A percentile compares a stretch with the other conserved stretches of the same genome.
Evolutionary conservation across 2,329 filamentous ascomycete species (phyloP).

Genomic region (Aspergillus tamarii): DNA sequence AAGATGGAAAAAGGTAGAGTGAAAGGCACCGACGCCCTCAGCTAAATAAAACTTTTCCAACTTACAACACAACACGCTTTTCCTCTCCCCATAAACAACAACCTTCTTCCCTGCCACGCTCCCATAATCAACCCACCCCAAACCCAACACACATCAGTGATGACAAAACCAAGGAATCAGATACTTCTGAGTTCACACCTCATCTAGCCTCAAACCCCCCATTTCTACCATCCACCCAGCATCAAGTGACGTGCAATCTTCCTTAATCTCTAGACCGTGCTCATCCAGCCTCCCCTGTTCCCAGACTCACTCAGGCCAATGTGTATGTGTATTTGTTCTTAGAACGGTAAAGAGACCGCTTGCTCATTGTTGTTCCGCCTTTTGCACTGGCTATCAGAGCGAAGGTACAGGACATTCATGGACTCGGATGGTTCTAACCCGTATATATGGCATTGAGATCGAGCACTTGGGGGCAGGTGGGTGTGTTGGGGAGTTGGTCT

Average conservation of each 20-base stretch:
- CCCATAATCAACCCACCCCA: not conserved
- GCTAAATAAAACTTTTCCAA: constrained; percentile 24
- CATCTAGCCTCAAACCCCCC: constrained; percentile 7
- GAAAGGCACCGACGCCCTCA: constrained; percentile 66
- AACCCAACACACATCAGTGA: constrained; percentile 35
- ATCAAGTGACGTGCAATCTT: not conserved
- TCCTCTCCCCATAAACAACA: not conserved
- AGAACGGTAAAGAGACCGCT: constrained; percentile 20
- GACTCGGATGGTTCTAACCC: constrained; percentile 20
- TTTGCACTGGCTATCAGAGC: constrained; percentile 11
- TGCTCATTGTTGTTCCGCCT: constrained; percentile 2
- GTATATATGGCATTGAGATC: not conserved
- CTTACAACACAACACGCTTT: not conserved
- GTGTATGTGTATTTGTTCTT: not conserved
- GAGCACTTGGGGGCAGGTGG: not conserved
- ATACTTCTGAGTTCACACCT: constrained; percentile 45
- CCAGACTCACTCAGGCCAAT: not conserved
- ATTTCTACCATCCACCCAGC: constrained; percentile 13
- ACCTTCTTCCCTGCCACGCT: not conserved
- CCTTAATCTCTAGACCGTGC: not conserved
- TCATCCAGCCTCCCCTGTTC: not conserved
- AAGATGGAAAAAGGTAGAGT: constrained; percentile 72
- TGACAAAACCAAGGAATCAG: constrained; percentile 43
- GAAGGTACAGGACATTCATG: constrained; percentile 3
- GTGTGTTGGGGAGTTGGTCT: constrained; percentile 3